phyloP scores from a whole-genome alignment of 2,329 filamentous ascomycete species.

The Alternaria metachromatica region DNA sequence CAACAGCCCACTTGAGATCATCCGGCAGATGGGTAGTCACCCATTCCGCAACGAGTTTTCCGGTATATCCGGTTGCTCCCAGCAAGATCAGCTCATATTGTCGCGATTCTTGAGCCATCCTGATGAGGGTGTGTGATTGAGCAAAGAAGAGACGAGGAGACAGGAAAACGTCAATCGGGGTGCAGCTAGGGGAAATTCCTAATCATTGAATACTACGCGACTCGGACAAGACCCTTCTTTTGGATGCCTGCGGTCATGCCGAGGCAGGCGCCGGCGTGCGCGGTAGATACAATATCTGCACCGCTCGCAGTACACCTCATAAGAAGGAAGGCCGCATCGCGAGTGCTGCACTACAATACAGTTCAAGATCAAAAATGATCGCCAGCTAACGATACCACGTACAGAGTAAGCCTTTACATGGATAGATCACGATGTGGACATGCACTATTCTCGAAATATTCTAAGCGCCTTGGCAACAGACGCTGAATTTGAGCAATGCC shows the following conservation, averaged over 20 bases:
- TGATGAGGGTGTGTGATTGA: conserved; percentile 6
- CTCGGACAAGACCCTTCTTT: conserved; percentile 32
- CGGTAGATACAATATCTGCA: conserved; percentile 5
- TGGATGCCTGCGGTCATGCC: conserved; percentile 25
- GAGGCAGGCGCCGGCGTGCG: conserved; percentile 15
- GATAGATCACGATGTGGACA: neutral
- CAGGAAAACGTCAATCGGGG: neutral
- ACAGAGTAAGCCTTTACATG: neutral
- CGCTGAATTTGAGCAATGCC: conserved; percentile 11
- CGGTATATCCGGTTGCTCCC: conserved; percentile 82
- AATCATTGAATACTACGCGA: conserved; percentile 14
- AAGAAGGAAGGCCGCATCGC: neutral
- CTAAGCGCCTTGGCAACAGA: conserved; percentile 7
- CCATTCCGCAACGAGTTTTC: conserved; percentile 76
- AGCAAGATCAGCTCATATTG: conserved; percentile 71
- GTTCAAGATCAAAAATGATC: neutral
- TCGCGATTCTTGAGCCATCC: conserved; percentile 44
- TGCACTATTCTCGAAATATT: neutral
- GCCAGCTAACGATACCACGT: neutral
- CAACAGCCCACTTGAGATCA: conserved; percentile 84
- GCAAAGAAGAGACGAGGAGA: conserved; percentile 12
- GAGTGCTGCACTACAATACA: neutral
- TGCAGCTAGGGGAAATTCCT: conserved; percentile 14
- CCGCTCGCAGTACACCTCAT: neutral
- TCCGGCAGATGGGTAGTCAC: conserved; percentile 74